Percentiles rank a stretch among this genome's conserved stretches.
phyloP scores from a whole-genome alignment of 1,139 yeast genomes.

The Trichomonascaceae sp. region DNA sequence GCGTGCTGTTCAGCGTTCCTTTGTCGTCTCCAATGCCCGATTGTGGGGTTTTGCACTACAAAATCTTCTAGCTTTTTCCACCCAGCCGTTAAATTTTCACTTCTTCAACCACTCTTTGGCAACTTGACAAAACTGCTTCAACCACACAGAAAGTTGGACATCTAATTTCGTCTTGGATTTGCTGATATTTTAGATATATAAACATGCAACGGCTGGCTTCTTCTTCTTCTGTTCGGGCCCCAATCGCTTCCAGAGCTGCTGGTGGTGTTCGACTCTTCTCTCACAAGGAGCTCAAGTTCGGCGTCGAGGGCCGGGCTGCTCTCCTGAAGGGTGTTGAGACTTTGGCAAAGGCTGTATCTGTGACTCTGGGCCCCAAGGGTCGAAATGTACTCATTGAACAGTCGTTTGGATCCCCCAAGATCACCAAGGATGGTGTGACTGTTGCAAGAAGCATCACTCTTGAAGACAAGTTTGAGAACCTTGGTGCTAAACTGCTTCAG shows the following conservation, averaged over 20 bases:
- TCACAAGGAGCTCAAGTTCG: conserved; percentile 95
- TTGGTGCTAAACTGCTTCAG: conserved; percentile 94
- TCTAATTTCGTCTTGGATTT: neutral
- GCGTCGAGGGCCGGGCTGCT: conserved; percentile 98
- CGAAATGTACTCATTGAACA: conserved; percentile 97
- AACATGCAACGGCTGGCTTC: conserved; percentile 26
- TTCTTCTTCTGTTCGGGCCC: conserved; percentile 17
- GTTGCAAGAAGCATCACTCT: conserved; percentile 86
- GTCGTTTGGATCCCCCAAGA: conserved; percentile 95
- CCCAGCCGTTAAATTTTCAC: conserved; percentile 2
- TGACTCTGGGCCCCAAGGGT: conserved; percentile 97
- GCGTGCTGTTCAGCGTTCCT: too few relatives aligned
- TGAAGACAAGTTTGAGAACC: conserved; percentile 90
- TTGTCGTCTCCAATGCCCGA: too few relatives aligned
- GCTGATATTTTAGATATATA: neutral
- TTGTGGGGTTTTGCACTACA: neutral
- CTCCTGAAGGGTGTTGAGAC: conserved; percentile 93
- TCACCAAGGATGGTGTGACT: conserved; percentile 99
- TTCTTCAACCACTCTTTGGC: conserved; percentile 4
- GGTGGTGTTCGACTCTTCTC: conserved; percentile 39
- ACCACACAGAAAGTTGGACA: neutral
- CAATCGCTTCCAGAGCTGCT: conserved; percentile 17
- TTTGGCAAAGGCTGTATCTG: conserved; percentile 94
- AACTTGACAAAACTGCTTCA: neutral
- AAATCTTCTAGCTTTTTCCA: conserved; percentile 3